Percentiles rank a stretch among this genome's conserved stretches.
These are phyloP conservation scores for Blastobotrys aristatus DNA, from an alignment of 1,139 yeast species.

Conservation along the genomic window DNA sequence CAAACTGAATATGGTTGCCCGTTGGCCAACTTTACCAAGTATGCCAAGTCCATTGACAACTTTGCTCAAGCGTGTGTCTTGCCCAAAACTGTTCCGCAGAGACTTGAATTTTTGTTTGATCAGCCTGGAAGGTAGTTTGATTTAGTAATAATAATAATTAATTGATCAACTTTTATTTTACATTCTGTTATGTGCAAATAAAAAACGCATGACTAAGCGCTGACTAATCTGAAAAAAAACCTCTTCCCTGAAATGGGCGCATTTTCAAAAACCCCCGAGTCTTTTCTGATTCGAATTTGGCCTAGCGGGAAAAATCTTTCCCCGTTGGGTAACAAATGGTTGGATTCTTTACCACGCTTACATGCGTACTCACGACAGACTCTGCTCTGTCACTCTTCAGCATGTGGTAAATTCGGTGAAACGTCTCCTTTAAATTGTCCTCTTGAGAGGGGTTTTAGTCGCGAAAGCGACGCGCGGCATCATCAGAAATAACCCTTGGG, in stretches of 20 bases:
- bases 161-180: too few relatives aligned
- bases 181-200: too few relatives aligned
- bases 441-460: conserved; percentile 50
- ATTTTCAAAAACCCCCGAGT: too few relatives aligned
- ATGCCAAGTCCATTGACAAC: conserved; percentile 26
- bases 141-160: too few relatives aligned
- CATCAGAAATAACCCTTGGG: conserved; percentile 52
- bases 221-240: too few relatives aligned
- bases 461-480: conserved; percentile 70
- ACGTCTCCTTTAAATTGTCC: conserved; percentile 42
- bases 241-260: too few relatives aligned
- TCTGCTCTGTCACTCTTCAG: background rate
- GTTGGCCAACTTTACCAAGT: conserved; percentile 19
- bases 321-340: background rate
- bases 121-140: too few relatives aligned
- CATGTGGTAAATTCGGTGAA: conserved; percentile 81
- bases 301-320: background rate
- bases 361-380: conserved; percentile 11
- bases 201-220: too few relatives aligned
- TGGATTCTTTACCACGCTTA: conserved; percentile 14
- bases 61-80: conserved; percentile 22
- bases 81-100: conserved; percentile 26
- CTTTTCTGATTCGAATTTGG: background rate
- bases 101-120: conserved; percentile 32
- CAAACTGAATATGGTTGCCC: conserved; percentile 45